Percentiles rank a stretch among this genome's conserved stretches.
Conservation (phyloP, 305 asterid genomes). For the Fraxinus latifolia region DNA sequence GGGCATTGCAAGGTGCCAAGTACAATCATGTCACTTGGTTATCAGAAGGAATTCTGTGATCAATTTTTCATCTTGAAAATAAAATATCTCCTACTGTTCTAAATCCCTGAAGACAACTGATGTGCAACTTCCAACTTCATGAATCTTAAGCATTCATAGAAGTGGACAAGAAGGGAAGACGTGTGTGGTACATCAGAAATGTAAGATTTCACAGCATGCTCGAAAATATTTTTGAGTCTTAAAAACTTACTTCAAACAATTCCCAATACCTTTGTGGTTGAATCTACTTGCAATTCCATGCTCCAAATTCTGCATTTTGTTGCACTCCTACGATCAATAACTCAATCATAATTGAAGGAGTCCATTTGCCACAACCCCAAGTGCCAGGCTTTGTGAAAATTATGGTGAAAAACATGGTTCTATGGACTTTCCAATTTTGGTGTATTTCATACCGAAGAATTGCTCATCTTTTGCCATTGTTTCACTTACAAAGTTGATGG, state of each 20-base stretch:
- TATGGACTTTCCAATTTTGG: not conserved
- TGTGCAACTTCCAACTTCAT: not conserved
- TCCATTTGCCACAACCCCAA: not conserved
- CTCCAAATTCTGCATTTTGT: not conserved
- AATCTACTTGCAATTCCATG: not conserved
- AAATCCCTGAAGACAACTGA: not conserved
- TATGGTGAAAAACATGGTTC: not conserved
- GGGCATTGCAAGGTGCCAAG: not conserved
- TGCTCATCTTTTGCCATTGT: not conserved
- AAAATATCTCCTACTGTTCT: not conserved
- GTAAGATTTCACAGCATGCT: not conserved
- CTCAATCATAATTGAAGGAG: not conserved
- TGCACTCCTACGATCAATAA: not conserved
- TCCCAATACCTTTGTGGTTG: not conserved
- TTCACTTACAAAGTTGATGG: not conserved
- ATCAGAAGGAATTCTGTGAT: not conserved
- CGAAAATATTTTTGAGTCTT: no score
- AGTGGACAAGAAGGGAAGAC: not conserved
- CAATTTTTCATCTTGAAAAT: not conserved
- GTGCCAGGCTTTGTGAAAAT: not conserved
- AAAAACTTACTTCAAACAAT: not conserved
- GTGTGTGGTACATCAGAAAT: not conserved
- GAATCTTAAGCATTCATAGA: not conserved
- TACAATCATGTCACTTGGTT: not conserved
- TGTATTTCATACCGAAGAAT: not conserved